Base-by-base conservation (phyloP, 1,284 basidiomycete species). In the Taiwanofungus camphoratus region DNA sequence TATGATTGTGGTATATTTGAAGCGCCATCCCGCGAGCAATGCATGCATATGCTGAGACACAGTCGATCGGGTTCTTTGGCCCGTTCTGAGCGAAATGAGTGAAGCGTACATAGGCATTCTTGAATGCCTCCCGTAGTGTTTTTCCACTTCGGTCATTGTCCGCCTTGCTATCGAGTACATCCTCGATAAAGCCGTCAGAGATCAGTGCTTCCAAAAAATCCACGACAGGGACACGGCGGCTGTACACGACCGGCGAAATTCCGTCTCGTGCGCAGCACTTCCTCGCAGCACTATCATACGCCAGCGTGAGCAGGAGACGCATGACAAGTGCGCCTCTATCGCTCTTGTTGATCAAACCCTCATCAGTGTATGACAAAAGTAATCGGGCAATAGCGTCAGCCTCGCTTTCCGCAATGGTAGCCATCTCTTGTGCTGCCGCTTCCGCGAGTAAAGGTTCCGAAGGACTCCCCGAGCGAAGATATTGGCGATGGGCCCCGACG, bases 321-420 rank as follows among this genome's bases (percentile, higher is more conserved):
- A 31, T 34, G 2, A 42, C 41, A 11, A 49, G 18, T 29, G 46
- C 48, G 7, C 48, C 44, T 32, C 30, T 46, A 19, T 49, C 37
- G 4, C 48, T 40, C 8, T 21, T 20, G 13, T 41, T 20, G 19
- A 48, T 36, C 7, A 45, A 15, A n/a, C 38, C 42, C 16, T 31
- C 21, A 6, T 7, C 8, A 16, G 31, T 31, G 27, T 15, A 5
- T n/a, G 6, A 13, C 42, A 15, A n/a, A 7, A 50, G 22, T n/a
- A 11, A 13, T 38, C 41, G 32, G 34, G 48, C 4, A 18, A 45
- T 22, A 7, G 26, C 26, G 13, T 27, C 26, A 27, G n/a, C 7
- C 20, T 15, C 5, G 4, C 5, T 20, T 12, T 11, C 4, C 33
- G 13, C 8, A 9, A 33, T 12, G 6, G 19, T 4, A 19, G 22